Evolutionary conservation across 345 rosid species (phyloP), one percentile per base, ranked within the genome.

Genomic region (Syzygium oleosum): DNA sequence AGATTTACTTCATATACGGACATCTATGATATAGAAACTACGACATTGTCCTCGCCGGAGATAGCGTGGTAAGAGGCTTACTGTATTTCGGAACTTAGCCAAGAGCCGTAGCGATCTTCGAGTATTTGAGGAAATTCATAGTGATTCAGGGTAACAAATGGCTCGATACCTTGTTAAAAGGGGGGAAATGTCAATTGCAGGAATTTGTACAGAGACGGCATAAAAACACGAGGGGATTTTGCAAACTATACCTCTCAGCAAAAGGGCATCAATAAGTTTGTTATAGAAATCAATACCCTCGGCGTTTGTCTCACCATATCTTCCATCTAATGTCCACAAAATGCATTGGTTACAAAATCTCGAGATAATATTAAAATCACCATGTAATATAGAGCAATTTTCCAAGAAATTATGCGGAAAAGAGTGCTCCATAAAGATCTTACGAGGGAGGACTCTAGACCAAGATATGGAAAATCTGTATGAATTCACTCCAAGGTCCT

Each of bases 381-480:
- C 12, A 78, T 2, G 21, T 0, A 38, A 38, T 2, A 21, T 16
- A 17, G 51, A 4, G 15, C 17, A 0, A 38, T 49, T 73, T 73
- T 38, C 83, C 1, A 34, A 38, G 63, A 38, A 14, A 12, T 15
- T 46, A 41, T 22, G 31, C 27, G 41, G 6, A 25, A 46, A 52
- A 29, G 19, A 49, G 34, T 13, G 31, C 49, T 73, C 43, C 34
- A 17, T 68, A 31, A 68, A 68, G 79, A 73, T 43, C 63, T 53
- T 88, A 90, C 91, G 29, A 14, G 91, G 91, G 25, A 90, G 88
- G 84, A 90, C 63, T 77, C 91, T 88, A 9, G 88, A 85, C 91
- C 91, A 90, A 7, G 91, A 90, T 46, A 90, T 90, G 7, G 90
- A 90, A 87, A 90, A 86, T 88, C 90, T 58, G 73, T 88, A 90